Conservation (phyloP, 1,284 basidiomycete genomes). For the Lentinula novae-zelandiae region DNA sequence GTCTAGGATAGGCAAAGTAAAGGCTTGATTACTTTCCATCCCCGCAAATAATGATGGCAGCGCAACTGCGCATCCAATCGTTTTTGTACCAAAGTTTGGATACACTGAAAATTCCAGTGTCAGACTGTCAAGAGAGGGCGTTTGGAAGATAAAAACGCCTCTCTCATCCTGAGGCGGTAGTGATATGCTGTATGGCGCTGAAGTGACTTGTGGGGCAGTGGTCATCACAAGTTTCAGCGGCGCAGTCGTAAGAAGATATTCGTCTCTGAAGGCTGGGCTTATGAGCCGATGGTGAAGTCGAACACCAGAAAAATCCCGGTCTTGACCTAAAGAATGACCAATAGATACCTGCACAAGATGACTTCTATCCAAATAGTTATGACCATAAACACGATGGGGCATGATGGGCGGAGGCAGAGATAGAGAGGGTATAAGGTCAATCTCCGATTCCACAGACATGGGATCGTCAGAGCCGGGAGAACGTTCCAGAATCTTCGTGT, state of each 20-base stretch:
- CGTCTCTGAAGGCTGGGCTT: constrained; percentile 57
- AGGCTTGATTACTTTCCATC: constrained; percentile 51
- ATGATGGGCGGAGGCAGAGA: constrained; percentile 98
- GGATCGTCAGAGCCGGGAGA: constrained; percentile 34
- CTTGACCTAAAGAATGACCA: constrained; percentile 55
- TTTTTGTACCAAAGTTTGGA: constrained; percentile 98
- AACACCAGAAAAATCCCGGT: constrained; percentile 41
- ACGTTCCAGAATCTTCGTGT: constrained; percentile 22
- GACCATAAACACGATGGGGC: constrained; percentile 89
- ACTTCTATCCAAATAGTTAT: constrained; percentile 88
- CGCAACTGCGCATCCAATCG: constrained; percentile 91
- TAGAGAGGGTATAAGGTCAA: constrained; percentile 91
- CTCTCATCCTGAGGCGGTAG: constrained; percentile 80
- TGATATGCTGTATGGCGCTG: constrained; percentile 86
- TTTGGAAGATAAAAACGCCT: constrained; percentile 90
- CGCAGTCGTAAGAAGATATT: constrained; percentile 67
- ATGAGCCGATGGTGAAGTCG: constrained; percentile 68
- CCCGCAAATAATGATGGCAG: constrained; percentile 73
- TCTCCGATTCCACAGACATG: constrained; percentile 56
- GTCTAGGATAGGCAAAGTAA: constrained; percentile 86
- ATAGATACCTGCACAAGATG: constrained; percentile 87
- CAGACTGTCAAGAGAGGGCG: constrained; percentile 69
- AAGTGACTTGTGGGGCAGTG: constrained; percentile 74
- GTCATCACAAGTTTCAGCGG: constrained; percentile 96
- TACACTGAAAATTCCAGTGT: constrained; percentile 93